phyloP scores from a whole-genome alignment of 139 green algal genomes.

The Volvox africanus region DNA sequence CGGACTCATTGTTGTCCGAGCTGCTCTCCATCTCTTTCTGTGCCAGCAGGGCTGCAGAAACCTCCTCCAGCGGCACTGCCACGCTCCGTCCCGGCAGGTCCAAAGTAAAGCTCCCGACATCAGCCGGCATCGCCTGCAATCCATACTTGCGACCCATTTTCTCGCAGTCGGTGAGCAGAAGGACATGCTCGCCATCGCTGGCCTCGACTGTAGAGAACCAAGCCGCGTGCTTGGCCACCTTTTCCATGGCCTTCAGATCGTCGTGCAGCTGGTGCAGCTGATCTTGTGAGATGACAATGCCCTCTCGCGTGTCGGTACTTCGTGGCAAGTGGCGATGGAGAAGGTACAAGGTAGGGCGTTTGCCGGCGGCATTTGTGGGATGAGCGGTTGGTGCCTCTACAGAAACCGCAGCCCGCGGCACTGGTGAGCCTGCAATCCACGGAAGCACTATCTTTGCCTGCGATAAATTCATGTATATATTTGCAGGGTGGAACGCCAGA shows the following conservation, averaged over 20 bases:
- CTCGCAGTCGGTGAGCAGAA: constrained; percentile 30
- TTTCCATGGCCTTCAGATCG: constrained; percentile 55
- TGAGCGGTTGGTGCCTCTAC: not conserved
- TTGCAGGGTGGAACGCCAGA: too few species aligned
- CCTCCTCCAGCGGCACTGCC: constrained; percentile 11
- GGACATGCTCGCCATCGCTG: constrained; percentile 33
- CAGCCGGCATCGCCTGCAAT: not conserved
- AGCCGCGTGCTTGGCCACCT: constrained; percentile 48
- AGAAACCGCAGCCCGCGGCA: not conserved
- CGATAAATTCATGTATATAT: not conserved
- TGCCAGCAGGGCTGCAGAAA: not conserved
- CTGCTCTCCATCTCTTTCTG: not conserved
- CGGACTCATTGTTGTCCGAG: constrained; percentile 3
- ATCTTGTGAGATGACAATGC: not conserved
- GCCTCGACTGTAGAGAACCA: constrained; percentile 37
- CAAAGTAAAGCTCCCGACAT: not conserved
- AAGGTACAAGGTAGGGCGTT: constrained; percentile 36
- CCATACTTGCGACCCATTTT: constrained; percentile 36
- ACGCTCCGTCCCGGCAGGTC: not conserved
- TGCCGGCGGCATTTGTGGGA: too few species aligned
- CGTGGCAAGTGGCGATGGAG: constrained; percentile 41
- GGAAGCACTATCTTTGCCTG: not conserved
- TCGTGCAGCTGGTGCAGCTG: constrained; percentile 37
- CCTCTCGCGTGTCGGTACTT: not conserved
- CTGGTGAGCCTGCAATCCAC: not conserved